A percentile compares a stretch with the other conserved stretches of the same genome.
Evolutionary conservation across 192 early-diverging fungal genomes (phyloP).

Genomic region (Haplosporangium gracile): DNA sequence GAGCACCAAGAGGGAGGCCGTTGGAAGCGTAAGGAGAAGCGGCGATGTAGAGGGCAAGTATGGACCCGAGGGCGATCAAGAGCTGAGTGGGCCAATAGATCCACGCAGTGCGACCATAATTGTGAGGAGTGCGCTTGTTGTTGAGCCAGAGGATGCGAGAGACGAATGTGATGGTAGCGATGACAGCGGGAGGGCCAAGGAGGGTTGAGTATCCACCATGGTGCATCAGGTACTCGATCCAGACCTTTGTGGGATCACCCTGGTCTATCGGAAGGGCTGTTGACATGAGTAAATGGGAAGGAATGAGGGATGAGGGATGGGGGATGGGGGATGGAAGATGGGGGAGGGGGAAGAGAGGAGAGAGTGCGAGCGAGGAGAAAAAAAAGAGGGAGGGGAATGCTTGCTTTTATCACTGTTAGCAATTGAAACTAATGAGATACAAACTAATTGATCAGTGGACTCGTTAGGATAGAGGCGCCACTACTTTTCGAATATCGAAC

Average conservation of each 20-base stretch:
- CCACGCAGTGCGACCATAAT: slow-evolving; percentile 16
- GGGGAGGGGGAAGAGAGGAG: not conserved
- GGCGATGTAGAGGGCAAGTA: not conserved
- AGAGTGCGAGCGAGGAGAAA: not conserved
- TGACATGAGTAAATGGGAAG: not conserved
- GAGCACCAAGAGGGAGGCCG: not conserved
- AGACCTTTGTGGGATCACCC: slow-evolving; percentile 15
- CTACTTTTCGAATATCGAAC: not conserved
- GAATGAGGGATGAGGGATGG: not conserved
- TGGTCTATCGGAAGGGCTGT: not conserved
- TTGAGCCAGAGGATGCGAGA: slow-evolving; percentile 7
- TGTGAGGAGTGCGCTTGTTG: not conserved
- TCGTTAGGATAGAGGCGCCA: not conserved
- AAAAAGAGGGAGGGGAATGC: too few relatives aligned
- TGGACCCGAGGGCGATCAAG: not conserved
- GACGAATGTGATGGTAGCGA: not conserved
- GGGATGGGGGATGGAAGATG: not conserved
- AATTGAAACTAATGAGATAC: not conserved
- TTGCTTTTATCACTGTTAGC: not conserved
- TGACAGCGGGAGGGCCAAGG: slow-evolving; percentile 11
- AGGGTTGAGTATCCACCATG: slow-evolving; percentile 1
- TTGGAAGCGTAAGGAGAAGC: not conserved
- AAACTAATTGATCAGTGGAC: not conserved
- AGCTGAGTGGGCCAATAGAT: slow-evolving; percentile 30
- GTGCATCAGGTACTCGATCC: slow-evolving; percentile 5